phyloP scores from a whole-genome alignment of 345 rosid species.

The Rhizophora apiculata region DNA sequence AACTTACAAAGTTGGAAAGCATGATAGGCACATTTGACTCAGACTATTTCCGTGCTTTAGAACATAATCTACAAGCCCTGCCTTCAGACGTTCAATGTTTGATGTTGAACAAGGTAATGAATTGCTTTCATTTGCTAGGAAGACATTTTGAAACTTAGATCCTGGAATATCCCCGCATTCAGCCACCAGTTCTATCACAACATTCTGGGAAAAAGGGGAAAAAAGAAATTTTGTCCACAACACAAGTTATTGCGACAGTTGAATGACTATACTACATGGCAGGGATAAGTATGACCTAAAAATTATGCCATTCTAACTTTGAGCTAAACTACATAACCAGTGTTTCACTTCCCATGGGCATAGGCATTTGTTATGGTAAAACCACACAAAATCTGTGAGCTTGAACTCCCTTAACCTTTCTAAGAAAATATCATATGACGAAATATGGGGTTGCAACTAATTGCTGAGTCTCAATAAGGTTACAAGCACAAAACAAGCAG shows the following conservation, averaged over 20 bases:
- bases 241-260: background rate
- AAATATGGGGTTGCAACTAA: too few relatives aligned
- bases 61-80: slow-evolving; percentile 76
- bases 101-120: slow-evolving; percentile 43
- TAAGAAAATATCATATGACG: too few relatives aligned
- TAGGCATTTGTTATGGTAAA: too few relatives aligned
- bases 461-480: too few relatives aligned
- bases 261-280: background rate
- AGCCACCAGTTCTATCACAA: slow-evolving; percentile 63
- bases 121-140: slow-evolving; percentile 48
- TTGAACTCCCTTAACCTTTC: too few relatives aligned
- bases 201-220: slow-evolving; percentile 41
- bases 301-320: background rate
- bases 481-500: slow-evolving; percentile 11
- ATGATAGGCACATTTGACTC: slow-evolving; percentile 39
- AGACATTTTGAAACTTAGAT: slow-evolving; percentile 42
- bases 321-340: background rate
- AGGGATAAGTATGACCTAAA: too few relatives aligned
- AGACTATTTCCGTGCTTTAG: slow-evolving; percentile 52
- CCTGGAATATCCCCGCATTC: slow-evolving; percentile 42
- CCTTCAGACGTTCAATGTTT: slow-evolving; percentile 58
- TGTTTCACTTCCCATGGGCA: background rate
- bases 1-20: slow-evolving; percentile 52
- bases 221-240: background rate
- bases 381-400: too few relatives aligned